These are phyloP conservation scores for Nakataea oryzae DNA, from an alignment of 2,329 filamentous ascomycete species.

Conservation along the genomic window DNA sequence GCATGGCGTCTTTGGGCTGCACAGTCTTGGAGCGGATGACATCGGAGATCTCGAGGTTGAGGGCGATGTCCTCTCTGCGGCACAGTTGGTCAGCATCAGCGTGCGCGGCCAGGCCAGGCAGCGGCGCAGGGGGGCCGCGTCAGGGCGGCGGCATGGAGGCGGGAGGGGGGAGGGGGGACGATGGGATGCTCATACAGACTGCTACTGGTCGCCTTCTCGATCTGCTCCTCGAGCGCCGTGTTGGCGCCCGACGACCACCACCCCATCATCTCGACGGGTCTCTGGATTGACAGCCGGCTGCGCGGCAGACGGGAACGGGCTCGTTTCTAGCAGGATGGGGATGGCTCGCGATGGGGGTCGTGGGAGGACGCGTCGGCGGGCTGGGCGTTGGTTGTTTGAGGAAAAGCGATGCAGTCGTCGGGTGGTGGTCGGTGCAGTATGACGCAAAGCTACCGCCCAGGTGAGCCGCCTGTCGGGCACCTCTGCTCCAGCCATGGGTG, in stretches of 20 bases:
- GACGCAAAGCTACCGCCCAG: no score
- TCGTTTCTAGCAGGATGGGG: no score
- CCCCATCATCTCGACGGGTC: slow-evolving; percentile 57
- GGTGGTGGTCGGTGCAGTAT: no score
- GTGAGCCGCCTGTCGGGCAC: no score
- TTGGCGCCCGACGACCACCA: slow-evolving; percentile 92
- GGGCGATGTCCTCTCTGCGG: slow-evolving; percentile 80
- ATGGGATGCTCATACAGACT: slow-evolving; percentile 59
- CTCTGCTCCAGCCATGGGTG: no score
- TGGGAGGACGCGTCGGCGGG: no score
- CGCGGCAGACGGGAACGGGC: no score
- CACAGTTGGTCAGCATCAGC: slow-evolving; percentile 3
- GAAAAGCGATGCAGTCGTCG: no score
- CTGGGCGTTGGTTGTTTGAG: no score
- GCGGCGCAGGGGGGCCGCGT: slow-evolving; percentile 15
- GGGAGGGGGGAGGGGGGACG: background rate
- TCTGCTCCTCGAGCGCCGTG: slow-evolving; percentile 90
- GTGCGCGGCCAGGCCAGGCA: background rate
- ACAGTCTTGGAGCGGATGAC: slow-evolving; percentile 95
- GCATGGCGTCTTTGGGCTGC: slow-evolving; percentile 96
- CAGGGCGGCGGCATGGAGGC: background rate
- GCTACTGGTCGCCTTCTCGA: slow-evolving; percentile 88
- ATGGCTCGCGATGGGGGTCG: no score
- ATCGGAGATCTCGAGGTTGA: slow-evolving; percentile 97
- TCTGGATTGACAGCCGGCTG: no score